Conservation (phyloP, 2,329 filamentous ascomycete species). For the Gaeumannomyces sp. region DNA sequence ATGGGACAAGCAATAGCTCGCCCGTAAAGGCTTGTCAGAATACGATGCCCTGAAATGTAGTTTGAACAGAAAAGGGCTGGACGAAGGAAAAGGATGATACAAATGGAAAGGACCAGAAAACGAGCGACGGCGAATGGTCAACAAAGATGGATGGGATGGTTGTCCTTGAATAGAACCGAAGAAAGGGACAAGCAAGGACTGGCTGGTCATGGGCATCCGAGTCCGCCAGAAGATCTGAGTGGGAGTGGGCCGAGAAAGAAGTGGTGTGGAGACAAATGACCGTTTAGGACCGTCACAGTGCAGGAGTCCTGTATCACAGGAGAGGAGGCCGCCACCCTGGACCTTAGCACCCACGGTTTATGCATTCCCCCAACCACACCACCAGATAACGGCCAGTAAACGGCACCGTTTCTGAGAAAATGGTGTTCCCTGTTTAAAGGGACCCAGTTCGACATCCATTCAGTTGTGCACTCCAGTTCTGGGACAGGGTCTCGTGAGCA, state of each 20-base stretch:
- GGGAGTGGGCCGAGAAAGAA: not conserved
- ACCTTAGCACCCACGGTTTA: not conserved
- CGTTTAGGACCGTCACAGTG: not conserved
- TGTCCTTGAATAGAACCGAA: conserved; percentile 1
- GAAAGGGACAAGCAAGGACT: not conserved
- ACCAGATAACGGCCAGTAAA: not conserved
- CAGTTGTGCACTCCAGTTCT: not conserved
- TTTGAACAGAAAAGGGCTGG: not conserved
- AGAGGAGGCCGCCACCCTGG: not conserved
- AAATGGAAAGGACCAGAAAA: not conserved
- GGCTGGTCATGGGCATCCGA: not conserved
- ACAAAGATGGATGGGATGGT: conserved; percentile 1
- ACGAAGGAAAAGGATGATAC: not conserved
- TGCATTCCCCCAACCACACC: not conserved
- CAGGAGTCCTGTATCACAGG: not conserved
- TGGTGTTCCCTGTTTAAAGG: not conserved
- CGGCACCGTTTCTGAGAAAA: not conserved
- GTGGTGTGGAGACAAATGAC: not conserved
- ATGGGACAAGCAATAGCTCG: not conserved
- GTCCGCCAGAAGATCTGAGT: not conserved
- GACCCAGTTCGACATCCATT: not conserved
- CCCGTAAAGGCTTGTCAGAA: not conserved
- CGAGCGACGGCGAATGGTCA: not conserved
- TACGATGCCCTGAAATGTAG: not conserved
- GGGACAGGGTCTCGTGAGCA: not conserved